Conservation (phyloP, 1,139 yeast species). For the Kodamaea ohmeri region DNA sequence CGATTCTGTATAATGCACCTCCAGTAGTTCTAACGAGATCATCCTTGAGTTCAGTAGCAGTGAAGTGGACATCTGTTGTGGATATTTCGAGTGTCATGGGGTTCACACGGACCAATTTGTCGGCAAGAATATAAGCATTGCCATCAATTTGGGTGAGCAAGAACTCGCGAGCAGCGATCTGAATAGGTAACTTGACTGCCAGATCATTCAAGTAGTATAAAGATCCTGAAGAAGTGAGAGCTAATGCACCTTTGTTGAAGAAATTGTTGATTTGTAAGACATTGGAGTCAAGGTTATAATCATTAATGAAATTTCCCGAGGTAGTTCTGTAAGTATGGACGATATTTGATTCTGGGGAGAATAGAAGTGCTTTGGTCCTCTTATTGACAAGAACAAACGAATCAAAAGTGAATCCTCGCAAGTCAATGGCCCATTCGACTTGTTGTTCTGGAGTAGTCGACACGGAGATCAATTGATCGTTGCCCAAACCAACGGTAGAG, state of each 20-base stretch:
- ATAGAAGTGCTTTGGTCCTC: slow-evolving; percentile 17
- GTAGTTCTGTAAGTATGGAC: slow-evolving; percentile 19
- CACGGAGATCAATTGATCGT: slow-evolving; percentile 26
- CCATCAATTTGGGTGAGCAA: slow-evolving; percentile 15
- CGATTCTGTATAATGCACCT: slow-evolving; percentile 19
- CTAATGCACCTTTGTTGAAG: slow-evolving; percentile 21
- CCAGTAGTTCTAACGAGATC: slow-evolving; percentile 20
- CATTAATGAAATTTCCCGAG: slow-evolving; percentile 20
- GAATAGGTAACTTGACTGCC: neutral
- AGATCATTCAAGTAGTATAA: slow-evolving; percentile 11
- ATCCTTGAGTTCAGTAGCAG: slow-evolving; percentile 19
- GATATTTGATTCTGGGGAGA: slow-evolving; percentile 12
- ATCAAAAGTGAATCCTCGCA: slow-evolving; percentile 15
- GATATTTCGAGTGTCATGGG: slow-evolving; percentile 10
- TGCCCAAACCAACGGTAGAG: slow-evolving; percentile 29
- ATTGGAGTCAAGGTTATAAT: slow-evolving; percentile 14
- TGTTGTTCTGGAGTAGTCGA: slow-evolving; percentile 10
- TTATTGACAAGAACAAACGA: slow-evolving; percentile 12
- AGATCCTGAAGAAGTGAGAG: slow-evolving; percentile 18
- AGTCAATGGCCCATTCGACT: slow-evolving; percentile 21
- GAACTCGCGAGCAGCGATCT: slow-evolving; percentile 3
- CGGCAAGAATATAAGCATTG: slow-evolving; percentile 15
- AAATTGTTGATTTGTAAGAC: slow-evolving; percentile 16
- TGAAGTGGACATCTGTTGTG: slow-evolving; percentile 6
- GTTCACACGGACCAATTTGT: slow-evolving; percentile 11